Evolutionary conservation across 768 basidiomycete genomes (phyloP).

Genomic region (Agaricus bisporus): DNA sequence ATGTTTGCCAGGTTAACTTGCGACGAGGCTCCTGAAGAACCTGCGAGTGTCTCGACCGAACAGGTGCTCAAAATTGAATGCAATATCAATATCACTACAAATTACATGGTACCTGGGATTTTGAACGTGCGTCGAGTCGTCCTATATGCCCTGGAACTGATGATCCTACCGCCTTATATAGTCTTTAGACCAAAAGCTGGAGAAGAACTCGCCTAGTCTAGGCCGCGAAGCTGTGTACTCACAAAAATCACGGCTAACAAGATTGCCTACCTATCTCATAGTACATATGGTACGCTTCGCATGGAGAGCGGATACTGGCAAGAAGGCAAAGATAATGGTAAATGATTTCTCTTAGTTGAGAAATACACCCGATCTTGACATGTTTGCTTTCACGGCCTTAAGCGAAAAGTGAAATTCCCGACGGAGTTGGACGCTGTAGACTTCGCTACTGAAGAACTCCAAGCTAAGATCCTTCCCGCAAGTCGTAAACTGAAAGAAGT

Average conservation of each 20-base stretch:
- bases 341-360: neutral
- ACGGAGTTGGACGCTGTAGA: constrained; percentile 84
- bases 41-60: constrained; percentile 55
- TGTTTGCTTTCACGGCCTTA: neutral
- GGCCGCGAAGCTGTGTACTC: constrained; percentile 79
- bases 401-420: constrained; percentile 92
- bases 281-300: constrained; percentile 96
- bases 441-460: constrained; percentile 74
- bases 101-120: constrained; percentile 85
- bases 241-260: constrained; percentile 72
- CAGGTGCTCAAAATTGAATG: constrained; percentile 86
- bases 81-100: constrained; percentile 82
- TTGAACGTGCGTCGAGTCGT: constrained; percentile 46
- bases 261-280: constrained; percentile 79
- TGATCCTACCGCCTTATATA: constrained; percentile 21
- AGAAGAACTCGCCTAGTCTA: constrained; percentile 77
- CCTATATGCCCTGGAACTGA: neutral
- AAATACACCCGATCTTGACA: neutral
- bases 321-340: constrained; percentile 98
- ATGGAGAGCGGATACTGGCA: constrained; percentile 85
- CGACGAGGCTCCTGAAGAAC: constrained; percentile 79
- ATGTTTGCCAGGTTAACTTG: constrained; percentile 56
- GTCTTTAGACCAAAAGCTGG: constrained; percentile 83
- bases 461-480: constrained; percentile 62
- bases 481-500: constrained; percentile 70